phyloP scores from a whole-genome alignment of 2,329 filamentous ascomycete species.

The Ophiostoma fasciatum region DNA sequence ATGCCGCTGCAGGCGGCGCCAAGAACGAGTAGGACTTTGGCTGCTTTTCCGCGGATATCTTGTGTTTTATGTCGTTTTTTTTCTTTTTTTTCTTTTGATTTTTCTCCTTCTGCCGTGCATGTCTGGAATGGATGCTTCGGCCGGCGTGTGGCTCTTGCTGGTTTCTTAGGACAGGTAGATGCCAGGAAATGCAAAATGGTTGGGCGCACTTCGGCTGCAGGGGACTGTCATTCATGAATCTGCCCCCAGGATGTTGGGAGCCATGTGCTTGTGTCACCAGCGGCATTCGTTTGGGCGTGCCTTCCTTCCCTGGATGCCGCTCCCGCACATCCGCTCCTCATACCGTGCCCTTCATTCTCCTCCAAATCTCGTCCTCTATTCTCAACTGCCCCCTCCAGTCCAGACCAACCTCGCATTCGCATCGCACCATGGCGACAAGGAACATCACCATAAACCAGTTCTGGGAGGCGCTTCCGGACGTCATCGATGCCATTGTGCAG shows the following conservation, averaged over 20 bases:
- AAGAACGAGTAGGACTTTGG: constrained; percentile 9
- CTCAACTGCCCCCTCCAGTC: too few relatives aligned
- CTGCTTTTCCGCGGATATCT: background rate
- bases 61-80: background rate
- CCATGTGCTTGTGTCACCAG: too few relatives aligned
- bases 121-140: too few relatives aligned
- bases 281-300: background rate
- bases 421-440: too few relatives aligned
- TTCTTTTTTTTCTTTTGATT: background rate
- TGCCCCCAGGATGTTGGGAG: too few relatives aligned
- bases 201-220: too few relatives aligned
- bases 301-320: background rate
- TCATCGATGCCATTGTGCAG: constrained; percentile 17
- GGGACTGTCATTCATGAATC: too few relatives aligned
- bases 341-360: too few relatives aligned
- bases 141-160: too few relatives aligned
- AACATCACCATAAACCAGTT: constrained; percentile 16
- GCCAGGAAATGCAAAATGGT: background rate
- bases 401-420: too few relatives aligned
- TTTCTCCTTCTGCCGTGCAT: background rate
- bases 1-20: constrained; percentile 18
- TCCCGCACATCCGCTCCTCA: background rate
- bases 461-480: constrained; percentile 15
- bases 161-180: constrained; percentile 1
- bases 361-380: too few relatives aligned